Base-by-base conservation (phyloP, 2,329 filamentous ascomycete genomes). In the Colletotrichum acutatum region DNA sequence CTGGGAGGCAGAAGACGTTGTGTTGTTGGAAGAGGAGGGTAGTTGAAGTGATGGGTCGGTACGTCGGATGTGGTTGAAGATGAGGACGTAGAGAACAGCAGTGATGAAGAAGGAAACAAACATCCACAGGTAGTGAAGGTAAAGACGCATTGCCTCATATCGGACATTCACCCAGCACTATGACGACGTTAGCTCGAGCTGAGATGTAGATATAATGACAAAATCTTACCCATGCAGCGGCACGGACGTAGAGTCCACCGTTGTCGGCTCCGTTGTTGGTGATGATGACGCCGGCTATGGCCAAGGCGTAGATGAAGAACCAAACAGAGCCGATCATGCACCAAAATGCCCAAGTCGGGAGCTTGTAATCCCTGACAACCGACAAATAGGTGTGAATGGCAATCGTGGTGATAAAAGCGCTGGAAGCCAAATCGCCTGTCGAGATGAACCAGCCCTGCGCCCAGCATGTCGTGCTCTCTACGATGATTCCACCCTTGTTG, bases 71-170 rank as follows among this genome's bases (percentile, higher is more conserved):
- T 80, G 81, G 62, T 84, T 72, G 76, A 84, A 86, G 68, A 86
- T 85, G 66, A 81, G 75, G 12, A 80, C 68, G 76, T 87, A 87
- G 1, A 87, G 76, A 19, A 78, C 62, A 0, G 79, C 79, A 0
- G 85, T 87, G 22, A 81, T 74, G 2, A 76, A 79, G 4, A 87
- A 79, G 22, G 80, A 78, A 26, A 84, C 76, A 74, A 85, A 91
- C 68, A 92, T 90, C 86, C 89, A 92, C 68, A 92, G 81, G 77
- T 92, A 92, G 77, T 92, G 90, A 1, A 89, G 85, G 80, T 86
- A 86, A 0, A 93, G 84, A 64, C 90, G 89, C 42, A 90, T 82
- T 57, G 86, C 83, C 19, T 74, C 68, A 72, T 88, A 89, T 26
- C 84, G 79, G 12, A 85, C 80, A 71, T 88, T 89, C 22, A 92